Conservation (phyloP, 129 eudicot genomes). For the Mikania micrantha region DNA sequence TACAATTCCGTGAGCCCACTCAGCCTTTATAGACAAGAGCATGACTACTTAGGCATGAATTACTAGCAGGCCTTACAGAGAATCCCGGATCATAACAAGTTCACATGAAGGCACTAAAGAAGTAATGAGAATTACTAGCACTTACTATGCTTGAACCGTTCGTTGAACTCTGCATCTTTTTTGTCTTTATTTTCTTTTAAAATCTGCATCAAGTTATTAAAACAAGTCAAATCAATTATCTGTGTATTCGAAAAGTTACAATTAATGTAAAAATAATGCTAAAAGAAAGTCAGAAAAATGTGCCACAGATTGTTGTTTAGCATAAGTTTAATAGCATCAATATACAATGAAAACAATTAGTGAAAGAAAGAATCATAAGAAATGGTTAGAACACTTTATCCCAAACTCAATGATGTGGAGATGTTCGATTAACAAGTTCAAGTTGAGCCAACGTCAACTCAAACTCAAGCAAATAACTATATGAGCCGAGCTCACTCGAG, state of each 20-base stretch:
- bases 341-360: slow-evolving; percentile 1
- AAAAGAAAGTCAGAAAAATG: neutral
- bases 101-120: neutral
- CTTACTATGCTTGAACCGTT: slow-evolving; percentile 88
- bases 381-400: neutral
- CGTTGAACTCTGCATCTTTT: slow-evolving; percentile 94
- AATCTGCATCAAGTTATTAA: slow-evolving; percentile 39
- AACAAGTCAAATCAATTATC: neutral
- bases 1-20: slow-evolving; percentile 3
- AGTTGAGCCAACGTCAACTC: neutral
- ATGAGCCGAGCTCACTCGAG: neutral
- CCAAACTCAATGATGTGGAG: neutral
- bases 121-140: neutral
- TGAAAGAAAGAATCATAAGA: slow-evolving; percentile 1
- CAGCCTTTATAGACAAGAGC: slow-evolving; percentile 1
- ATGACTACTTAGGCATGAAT: neutral
- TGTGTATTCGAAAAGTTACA: neutral
- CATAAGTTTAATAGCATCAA: neutral
- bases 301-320: neutral
- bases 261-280: neutral
- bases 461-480: neutral
- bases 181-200: slow-evolving; percentile 91
- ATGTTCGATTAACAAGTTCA: neutral
- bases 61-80: neutral
- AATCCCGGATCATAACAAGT: neutral